Evolutionary conservation across 1,284 basidiomycete species (phyloP).

Genomic region (Fomitopsis schrenkii): DNA sequence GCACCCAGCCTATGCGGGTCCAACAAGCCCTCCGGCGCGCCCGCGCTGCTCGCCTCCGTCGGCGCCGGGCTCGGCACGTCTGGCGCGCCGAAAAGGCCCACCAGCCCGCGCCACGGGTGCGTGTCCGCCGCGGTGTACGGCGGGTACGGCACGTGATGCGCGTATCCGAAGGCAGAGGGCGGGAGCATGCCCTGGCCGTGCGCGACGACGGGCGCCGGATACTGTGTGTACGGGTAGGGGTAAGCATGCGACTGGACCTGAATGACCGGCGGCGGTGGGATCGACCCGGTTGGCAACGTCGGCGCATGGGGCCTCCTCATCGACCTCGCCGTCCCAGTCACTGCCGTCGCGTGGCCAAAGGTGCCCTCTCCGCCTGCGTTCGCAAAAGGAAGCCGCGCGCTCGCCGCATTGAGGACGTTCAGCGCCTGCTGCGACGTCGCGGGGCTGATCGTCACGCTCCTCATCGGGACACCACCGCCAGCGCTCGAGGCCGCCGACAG

Average conservation of each 20-base stretch:
- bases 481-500: not conserved
- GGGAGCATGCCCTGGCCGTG: not conserved
- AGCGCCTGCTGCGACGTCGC: not conserved
- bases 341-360: not conserved
- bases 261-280: slow-evolving; percentile 10
- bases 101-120: slow-evolving; percentile 16
- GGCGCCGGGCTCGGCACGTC: slow-evolving; percentile 31
- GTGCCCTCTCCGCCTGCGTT: not conserved
- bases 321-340: too few species aligned
- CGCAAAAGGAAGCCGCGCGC: not conserved
- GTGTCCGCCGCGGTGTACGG: not conserved
- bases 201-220: not conserved
- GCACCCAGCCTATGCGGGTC: slow-evolving; percentile 28
- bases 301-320: slow-evolving; percentile 6
- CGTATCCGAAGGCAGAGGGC: not conserved
- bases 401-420: not conserved
- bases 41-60: slow-evolving; percentile 29
- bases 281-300: slow-evolving; percentile 12
- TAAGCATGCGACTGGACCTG: not conserved
- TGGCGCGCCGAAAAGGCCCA: slow-evolving; percentile 7
- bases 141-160: not conserved
- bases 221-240: not conserved
- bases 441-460: not conserved
- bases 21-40: slow-evolving; percentile 33
- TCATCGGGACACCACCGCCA: slow-evolving; percentile 3